Conservation (phyloP, 164 flowering plant species). For the Kingdonia uniflora region DNA sequence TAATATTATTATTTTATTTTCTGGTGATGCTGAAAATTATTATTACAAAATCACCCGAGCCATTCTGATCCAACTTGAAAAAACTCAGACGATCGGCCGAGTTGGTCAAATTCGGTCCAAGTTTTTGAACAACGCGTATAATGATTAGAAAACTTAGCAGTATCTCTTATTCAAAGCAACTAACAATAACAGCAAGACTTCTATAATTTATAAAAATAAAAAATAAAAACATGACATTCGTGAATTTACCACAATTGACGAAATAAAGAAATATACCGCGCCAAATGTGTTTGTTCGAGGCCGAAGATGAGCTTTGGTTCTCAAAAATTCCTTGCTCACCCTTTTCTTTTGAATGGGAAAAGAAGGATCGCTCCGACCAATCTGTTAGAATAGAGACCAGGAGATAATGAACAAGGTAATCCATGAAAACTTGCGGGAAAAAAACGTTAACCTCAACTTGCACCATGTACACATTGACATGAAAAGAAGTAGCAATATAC, state of each 20-base stretch:
- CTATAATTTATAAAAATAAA: too few relatives aligned
- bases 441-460: background rate
- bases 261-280: conserved; percentile 53
- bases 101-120: too few relatives aligned
- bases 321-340: conserved; percentile 81
- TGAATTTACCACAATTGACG: background rate
- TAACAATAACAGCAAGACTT: background rate
- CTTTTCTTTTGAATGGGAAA: conserved; percentile 96
- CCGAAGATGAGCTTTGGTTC: conserved; percentile 97
- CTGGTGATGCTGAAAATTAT: too few relatives aligned
- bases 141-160: too few relatives aligned
- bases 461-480: background rate
- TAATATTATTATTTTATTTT: too few relatives aligned
- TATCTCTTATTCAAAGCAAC: background rate
- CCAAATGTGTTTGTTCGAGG: conserved; percentile 96
- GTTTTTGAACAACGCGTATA: too few relatives aligned
- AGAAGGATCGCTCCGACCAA: conserved; percentile 85
- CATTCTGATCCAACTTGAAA: too few relatives aligned
- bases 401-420: background rate
- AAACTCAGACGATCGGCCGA: too few relatives aligned
- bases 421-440: background rate
- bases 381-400: conserved; percentile 25
- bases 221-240: too few relatives aligned
- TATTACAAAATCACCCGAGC: too few relatives aligned
- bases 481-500: background rate